These are phyloP conservation scores for Didymella lethalis DNA, from an alignment of 2,329 filamentous ascomycete genomes.

Conservation along the genomic window DNA sequence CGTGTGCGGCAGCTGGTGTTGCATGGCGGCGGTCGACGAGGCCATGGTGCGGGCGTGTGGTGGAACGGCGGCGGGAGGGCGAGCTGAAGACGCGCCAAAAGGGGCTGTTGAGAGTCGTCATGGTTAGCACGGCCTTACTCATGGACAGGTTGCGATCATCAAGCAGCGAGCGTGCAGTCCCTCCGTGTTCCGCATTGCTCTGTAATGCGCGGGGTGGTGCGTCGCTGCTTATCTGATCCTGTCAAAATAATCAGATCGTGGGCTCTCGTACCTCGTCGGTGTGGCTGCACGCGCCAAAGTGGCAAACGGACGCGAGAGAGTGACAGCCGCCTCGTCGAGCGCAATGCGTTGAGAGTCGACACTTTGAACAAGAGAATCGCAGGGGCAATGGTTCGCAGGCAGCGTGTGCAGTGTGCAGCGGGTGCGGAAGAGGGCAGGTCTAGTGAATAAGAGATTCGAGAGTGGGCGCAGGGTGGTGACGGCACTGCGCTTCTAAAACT, in stretches of 20 bases:
- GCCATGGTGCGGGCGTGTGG: slow-evolving; percentile 18
- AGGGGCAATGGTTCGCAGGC: neutral
- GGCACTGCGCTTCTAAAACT: slow-evolving; percentile 21
- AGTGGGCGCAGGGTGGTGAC: slow-evolving; percentile 18
- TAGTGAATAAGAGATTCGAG: slow-evolving; percentile 6
- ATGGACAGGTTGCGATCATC: slow-evolving; percentile 2
- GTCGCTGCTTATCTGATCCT: slow-evolving; percentile 16
- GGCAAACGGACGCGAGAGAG: slow-evolving; percentile 19
- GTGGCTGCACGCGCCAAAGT: slow-evolving; percentile 19
- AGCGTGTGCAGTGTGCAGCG: neutral
- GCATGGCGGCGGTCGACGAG: slow-evolving; percentile 26
- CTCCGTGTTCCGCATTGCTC: slow-evolving; percentile 6
- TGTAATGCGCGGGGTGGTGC: slow-evolving; percentile 19
- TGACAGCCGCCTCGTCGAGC: slow-evolving; percentile 24
- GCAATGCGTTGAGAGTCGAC: slow-evolving; percentile 18
- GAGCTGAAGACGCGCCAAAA: slow-evolving; percentile 16
- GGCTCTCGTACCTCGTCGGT: slow-evolving; percentile 17
- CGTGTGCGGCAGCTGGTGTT: slow-evolving; percentile 51
- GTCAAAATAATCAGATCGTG: slow-evolving; percentile 26
- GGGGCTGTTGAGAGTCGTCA: slow-evolving; percentile 18
- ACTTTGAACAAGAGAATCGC: slow-evolving; percentile 10
- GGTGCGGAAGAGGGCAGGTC: neutral
- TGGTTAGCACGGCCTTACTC: slow-evolving; percentile 24
- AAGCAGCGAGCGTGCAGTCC: slow-evolving; percentile 1
- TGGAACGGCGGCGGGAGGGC: slow-evolving; percentile 8